phyloP scores from a whole-genome alignment of 768 basidiomycete genomes.

The Mycena filopes region DNA sequence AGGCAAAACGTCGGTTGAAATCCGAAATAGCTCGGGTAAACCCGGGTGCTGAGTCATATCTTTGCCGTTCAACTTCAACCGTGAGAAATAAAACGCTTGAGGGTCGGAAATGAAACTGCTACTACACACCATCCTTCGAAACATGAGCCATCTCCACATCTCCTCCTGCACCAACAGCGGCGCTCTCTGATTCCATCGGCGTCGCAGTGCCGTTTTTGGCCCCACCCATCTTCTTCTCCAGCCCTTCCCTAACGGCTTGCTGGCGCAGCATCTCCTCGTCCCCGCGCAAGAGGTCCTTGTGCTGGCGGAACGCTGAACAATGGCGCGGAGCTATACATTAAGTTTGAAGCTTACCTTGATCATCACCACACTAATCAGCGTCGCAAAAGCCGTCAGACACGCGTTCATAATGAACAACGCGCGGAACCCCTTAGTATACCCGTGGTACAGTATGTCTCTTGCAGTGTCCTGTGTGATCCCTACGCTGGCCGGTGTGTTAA shows the following conservation, averaged over 20 bases:
- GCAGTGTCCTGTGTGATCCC: constrained; percentile 52
- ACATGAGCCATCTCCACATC: background rate
- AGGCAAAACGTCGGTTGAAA: too few species aligned
- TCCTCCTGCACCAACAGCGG: background rate
- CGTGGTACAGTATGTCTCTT: constrained; percentile 54
- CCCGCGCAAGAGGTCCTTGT: constrained; percentile 65
- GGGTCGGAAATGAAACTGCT: too few species aligned
- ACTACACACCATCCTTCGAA: background rate
- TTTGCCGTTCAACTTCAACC: too few species aligned
- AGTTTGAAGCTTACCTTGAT: too few species aligned
- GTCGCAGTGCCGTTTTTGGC: constrained; percentile 10
- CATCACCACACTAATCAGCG: constrained; percentile 65
- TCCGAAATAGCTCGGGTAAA: too few species aligned
- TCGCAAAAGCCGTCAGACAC: constrained; percentile 61
- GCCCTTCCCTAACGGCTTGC: constrained; percentile 40
- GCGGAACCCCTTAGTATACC: constrained; percentile 69
- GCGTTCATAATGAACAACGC: constrained; percentile 72
- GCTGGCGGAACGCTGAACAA: too few species aligned
- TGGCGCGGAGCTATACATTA: too few species aligned
- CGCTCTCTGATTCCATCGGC: constrained; percentile 8
- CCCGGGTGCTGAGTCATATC: too few species aligned
- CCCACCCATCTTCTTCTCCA: constrained; percentile 18
- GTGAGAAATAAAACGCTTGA: too few species aligned
- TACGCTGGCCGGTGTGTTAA: constrained; percentile 44
- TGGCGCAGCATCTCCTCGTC: constrained; percentile 65